Percentiles rank a stretch among this genome's conserved stretches.
These are phyloP conservation scores for Cadophora sp. DNA, from an alignment of 2,329 filamentous ascomycete genomes.

Conservation along the genomic window DNA sequence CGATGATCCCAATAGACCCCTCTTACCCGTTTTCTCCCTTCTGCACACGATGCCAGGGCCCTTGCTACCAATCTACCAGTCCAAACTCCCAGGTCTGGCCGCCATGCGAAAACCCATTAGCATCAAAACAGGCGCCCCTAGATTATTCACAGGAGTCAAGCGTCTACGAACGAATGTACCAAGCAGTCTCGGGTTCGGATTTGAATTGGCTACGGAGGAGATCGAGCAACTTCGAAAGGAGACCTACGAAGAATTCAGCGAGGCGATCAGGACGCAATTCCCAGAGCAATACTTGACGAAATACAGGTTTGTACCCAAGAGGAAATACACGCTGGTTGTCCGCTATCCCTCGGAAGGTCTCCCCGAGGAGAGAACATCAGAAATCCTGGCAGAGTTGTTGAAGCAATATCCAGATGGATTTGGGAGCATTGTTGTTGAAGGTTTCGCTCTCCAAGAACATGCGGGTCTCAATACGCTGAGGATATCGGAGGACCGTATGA, in stretches of 20 bases:
- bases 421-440: slow-evolving; percentile 2
- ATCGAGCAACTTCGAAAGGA: background rate
- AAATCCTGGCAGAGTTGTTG: background rate
- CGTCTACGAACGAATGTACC: no score
- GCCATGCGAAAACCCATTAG: background rate
- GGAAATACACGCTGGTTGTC: background rate
- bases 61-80: background rate
- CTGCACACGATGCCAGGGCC: background rate
- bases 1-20: background rate
- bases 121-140: background rate
- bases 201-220: background rate
- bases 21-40: background rate
- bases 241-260: slow-evolving; percentile 11
- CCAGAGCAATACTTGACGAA: background rate
- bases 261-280: background rate
- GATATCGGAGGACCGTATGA: background rate
- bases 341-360: background rate
- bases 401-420: background rate
- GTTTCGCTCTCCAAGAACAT: background rate
- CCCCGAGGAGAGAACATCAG: background rate
- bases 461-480: background rate
- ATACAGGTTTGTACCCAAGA: background rate
- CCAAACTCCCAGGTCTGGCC: background rate
- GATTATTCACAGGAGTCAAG: background rate
- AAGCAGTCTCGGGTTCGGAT: background rate